phyloP scores from a whole-genome alignment of 768 basidiomycete species.

The Leccinum broughii region DNA sequence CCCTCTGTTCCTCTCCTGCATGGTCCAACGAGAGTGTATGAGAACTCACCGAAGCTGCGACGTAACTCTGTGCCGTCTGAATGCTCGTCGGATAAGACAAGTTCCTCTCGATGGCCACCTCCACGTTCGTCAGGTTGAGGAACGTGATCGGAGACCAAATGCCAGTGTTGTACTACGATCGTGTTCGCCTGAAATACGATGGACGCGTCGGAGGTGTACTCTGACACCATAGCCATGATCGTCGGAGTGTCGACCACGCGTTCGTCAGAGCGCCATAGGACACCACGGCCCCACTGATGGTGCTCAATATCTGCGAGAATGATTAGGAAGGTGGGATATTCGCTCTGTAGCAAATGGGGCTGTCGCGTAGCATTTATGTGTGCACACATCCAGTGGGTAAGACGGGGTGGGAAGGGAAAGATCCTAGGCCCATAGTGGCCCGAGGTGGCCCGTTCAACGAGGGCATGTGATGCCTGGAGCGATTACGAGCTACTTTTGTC shows the following conservation, averaged over 20 bases:
- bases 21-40: no score
- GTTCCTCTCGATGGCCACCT: slow-evolving; percentile 57
- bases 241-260: slow-evolving; percentile 52
- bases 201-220: slow-evolving; percentile 43
- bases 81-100: slow-evolving; percentile 56
- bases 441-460: neutral
- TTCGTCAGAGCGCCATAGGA: slow-evolving; percentile 28
- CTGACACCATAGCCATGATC: slow-evolving; percentile 43
- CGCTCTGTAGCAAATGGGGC: neutral
- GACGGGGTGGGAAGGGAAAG: neutral
- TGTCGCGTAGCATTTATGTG: neutral
- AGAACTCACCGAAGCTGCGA: slow-evolving; percentile 43
- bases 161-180: slow-evolving; percentile 45
- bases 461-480: neutral
- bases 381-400: neutral
- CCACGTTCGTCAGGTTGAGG: slow-evolving; percentile 54
- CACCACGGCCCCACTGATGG: neutral
- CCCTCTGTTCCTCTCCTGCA: no score
- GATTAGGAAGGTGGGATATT: neutral
- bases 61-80: slow-evolving; percentile 48
- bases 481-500: no score
- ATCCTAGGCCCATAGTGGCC: neutral
- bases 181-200: slow-evolving; percentile 58
- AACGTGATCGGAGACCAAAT: slow-evolving; percentile 61
- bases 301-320: neutral